phyloP scores from a whole-genome alignment of 1,139 yeast species.

The Wickerhamomyces sp. region DNA sequence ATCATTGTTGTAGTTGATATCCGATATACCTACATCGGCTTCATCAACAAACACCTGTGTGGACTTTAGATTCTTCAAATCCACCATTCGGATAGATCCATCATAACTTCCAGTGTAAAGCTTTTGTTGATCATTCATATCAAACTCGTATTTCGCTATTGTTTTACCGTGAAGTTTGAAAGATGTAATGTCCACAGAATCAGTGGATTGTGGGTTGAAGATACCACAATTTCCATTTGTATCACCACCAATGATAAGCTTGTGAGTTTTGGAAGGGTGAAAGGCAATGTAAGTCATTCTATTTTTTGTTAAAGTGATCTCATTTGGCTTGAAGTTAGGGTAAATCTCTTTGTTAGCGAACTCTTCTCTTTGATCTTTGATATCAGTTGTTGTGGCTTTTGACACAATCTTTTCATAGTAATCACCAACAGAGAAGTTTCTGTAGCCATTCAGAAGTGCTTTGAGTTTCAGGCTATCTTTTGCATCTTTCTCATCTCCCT shows the following conservation, averaged over 20 bases:
- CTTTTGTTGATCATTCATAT: constrained; percentile 43
- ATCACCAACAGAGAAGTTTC: constrained; percentile 71
- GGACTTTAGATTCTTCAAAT: constrained; percentile 55
- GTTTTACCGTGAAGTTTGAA: constrained; percentile 75
- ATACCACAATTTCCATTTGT: constrained; percentile 78
- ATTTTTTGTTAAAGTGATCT: constrained; percentile 64
- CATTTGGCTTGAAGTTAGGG: constrained; percentile 59
- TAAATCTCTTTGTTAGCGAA: constrained; percentile 47
- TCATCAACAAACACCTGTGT: constrained; percentile 55
- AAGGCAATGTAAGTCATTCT: constrained; percentile 70
- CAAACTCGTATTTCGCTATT: constrained; percentile 58
- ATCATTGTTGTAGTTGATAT: constrained; percentile 51
- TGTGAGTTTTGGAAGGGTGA: constrained; percentile 64
- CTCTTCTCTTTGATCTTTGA: constrained; percentile 44
- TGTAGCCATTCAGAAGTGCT: constrained; percentile 35
- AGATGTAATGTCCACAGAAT: constrained; percentile 47
- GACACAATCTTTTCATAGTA: constrained; percentile 50
- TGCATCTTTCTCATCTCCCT: constrained; percentile 29
- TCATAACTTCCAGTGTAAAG: constrained; percentile 78
- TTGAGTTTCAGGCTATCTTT: constrained; percentile 37
- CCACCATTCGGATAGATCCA: constrained; percentile 73
- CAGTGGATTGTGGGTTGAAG: constrained; percentile 68
- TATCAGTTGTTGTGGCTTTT: constrained; percentile 30
- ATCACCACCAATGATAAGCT: constrained; percentile 80
- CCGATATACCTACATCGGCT: constrained; percentile 48